Percentiles rank a stretch among this genome's conserved stretches.
phyloP scores from a whole-genome alignment of 805 yeast species.

The Cephaloascus albidus region DNA sequence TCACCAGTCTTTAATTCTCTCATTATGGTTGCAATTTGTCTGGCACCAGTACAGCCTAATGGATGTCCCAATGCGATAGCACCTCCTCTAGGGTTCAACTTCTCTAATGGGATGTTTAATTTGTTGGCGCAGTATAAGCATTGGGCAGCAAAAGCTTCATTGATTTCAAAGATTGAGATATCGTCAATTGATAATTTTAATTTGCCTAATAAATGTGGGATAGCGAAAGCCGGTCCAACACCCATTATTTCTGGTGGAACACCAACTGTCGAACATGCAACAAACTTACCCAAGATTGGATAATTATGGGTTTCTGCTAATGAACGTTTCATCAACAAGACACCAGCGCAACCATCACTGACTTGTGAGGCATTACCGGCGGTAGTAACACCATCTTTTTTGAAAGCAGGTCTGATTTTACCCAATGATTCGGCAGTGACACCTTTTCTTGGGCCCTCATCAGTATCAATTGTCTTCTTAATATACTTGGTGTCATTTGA shows the following conservation, averaged over 20 bases:
- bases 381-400: conserved; percentile 74
- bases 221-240: conserved; percentile 93
- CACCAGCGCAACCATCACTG: conserved; percentile 93
- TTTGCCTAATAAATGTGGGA: conserved; percentile 70
- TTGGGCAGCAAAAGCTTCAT: conserved; percentile 97
- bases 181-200: conserved; percentile 54
- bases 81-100: conserved; percentile 85
- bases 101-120: conserved; percentile 52
- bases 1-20: conserved; percentile 73
- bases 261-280: conserved; percentile 75
- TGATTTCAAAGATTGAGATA: conserved; percentile 73
- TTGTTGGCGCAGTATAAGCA: conserved; percentile 66
- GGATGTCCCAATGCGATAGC: conserved; percentile 97
- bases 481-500: conserved; percentile 9
- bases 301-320: conserved; percentile 68
- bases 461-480: conserved; percentile 44
- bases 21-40: conserved; percentile 84
- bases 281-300: conserved; percentile 71
- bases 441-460: conserved; percentile 86
- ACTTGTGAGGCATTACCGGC: conserved; percentile 98
- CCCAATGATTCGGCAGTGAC: conserved; percentile 71
- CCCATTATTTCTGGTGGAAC: conserved; percentile 98
- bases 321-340: conserved; percentile 74
- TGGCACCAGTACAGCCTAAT: conserved; percentile 66
- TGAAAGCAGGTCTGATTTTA: conserved; percentile 82